Conservation (phyloP, 202 grass and related monocot genomes). For the Musa balbisiana region DNA sequence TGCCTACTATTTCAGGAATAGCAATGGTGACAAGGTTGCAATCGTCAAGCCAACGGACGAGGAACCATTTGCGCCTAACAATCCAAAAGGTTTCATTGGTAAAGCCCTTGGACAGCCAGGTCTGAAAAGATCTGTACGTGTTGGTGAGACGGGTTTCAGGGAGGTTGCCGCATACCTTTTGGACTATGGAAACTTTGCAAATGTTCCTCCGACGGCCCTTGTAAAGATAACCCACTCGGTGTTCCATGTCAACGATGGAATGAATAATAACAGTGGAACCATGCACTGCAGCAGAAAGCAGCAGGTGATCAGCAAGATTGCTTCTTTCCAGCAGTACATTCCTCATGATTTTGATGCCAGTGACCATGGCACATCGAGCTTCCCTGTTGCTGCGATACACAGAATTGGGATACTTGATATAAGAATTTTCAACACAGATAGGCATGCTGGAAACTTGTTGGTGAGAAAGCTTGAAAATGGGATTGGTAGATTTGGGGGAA, state of each 20-base stretch:
- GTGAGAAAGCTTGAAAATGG: constrained; percentile 54
- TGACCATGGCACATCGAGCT: constrained; percentile 74
- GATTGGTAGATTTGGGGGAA: constrained; percentile 54
- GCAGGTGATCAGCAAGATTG: constrained; percentile 62
- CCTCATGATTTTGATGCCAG: constrained; percentile 72
- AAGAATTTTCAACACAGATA: constrained; percentile 87
- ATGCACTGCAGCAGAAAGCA: constrained; percentile 36
- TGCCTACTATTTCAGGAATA: constrained; percentile 69
- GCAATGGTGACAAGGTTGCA: constrained; percentile 49
- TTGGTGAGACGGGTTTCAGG: constrained; percentile 86
- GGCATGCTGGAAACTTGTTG: constrained; percentile 74
- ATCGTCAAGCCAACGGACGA: constrained; percentile 87
- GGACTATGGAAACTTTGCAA: constrained; percentile 74
- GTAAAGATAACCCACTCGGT: constrained; percentile 78
- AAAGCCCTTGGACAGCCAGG: constrained; percentile 78
- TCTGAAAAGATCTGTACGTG: constrained; percentile 72
- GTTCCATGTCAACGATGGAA: constrained; percentile 54
- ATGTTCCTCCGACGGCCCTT: constrained; percentile 68
- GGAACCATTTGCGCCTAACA: constrained; percentile 80
- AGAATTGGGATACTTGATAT: constrained; percentile 82
- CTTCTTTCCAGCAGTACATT: constrained; percentile 83
- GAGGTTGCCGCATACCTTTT: constrained; percentile 88
- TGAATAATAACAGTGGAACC: constrained; percentile 28
- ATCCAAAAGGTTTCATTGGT: constrained; percentile 74
- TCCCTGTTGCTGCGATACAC: constrained; percentile 70